Evolutionary conservation across 1,139 yeast species (phyloP).

Genomic region (Taiozyma sp.): DNA sequence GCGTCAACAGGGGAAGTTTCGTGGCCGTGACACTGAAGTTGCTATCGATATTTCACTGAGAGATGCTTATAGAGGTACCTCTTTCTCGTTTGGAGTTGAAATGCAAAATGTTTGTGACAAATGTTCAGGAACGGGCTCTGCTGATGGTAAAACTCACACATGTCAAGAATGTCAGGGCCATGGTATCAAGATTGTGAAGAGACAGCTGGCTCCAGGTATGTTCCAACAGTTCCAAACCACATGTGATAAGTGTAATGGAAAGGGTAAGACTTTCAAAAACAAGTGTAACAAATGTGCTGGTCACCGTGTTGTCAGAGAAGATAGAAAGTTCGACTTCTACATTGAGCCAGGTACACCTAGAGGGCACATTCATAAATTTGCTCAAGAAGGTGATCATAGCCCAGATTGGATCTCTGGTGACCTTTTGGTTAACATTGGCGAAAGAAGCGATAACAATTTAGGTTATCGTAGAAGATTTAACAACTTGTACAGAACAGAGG

Average conservation of each 20-base stretch:
- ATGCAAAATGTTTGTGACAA: slow-evolving; percentile 70
- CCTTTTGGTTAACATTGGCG: slow-evolving; percentile 53
- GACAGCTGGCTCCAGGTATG: slow-evolving; percentile 89
- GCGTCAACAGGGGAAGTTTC: slow-evolving; percentile 40
- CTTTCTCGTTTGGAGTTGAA: slow-evolving; percentile 55
- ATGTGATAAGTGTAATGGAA: slow-evolving; percentile 80
- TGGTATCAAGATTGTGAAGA: slow-evolving; percentile 63
- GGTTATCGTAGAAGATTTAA: slow-evolving; percentile 83
- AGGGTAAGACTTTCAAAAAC: slow-evolving; percentile 60
- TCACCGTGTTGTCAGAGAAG: slow-evolving; percentile 51
- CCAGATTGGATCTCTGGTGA: slow-evolving; percentile 88
- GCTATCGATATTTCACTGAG: slow-evolving; percentile 50
- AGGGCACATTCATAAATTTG: slow-evolving; percentile 51
- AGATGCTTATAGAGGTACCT: slow-evolving; percentile 69
- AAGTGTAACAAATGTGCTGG: slow-evolving; percentile 74
- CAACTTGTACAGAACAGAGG: slow-evolving; percentile 79
- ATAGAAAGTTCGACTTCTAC: slow-evolving; percentile 55
- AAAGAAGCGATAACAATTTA: slow-evolving; percentile 51
- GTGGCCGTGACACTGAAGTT: slow-evolving; percentile 65
- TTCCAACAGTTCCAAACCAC: slow-evolving; percentile 75
- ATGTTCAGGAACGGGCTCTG: slow-evolving; percentile 84
- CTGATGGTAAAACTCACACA: slow-evolving; percentile 61
- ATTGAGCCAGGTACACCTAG: slow-evolving; percentile 70
- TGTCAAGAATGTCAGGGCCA: slow-evolving; percentile 73
- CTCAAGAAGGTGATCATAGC: slow-evolving; percentile 78